These are phyloP conservation scores for Thermochaetoides dissita DNA, from an alignment of 2,329 filamentous ascomycete genomes.

Conservation along the genomic window DNA sequence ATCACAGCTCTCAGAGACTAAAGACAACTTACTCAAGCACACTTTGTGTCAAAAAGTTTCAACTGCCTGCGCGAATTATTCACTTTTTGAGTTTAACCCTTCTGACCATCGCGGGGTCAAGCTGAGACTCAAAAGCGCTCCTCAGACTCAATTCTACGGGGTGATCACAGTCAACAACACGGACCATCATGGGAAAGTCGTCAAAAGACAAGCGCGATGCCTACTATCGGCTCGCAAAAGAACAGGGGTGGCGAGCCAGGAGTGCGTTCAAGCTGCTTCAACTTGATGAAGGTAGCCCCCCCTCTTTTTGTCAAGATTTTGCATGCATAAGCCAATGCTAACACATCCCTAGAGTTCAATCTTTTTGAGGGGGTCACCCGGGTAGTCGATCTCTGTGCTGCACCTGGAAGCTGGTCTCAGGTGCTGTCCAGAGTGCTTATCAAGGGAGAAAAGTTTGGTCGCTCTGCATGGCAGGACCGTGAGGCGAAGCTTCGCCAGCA, in stretches of 20 bases:
- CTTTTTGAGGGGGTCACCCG: constrained; percentile 80
- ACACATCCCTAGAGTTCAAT: constrained; percentile 58
- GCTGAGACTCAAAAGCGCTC: too few species aligned
- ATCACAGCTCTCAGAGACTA: too few species aligned
- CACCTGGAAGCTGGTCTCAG: constrained; percentile 93
- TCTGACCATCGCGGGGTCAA: too few species aligned
- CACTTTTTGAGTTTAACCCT: too few species aligned
- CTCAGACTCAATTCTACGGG: not conserved
- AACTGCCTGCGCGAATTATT: too few species aligned
- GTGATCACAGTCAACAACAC: constrained; percentile 20
- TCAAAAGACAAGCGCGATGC: constrained; percentile 98
- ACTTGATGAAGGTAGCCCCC: constrained; percentile 56
- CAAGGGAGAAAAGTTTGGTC: constrained; percentile 80
- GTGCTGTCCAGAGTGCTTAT: constrained; percentile 88
- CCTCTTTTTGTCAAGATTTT: not conserved
- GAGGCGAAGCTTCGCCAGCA: constrained; percentile 51
- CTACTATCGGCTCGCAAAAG: constrained; percentile 94
- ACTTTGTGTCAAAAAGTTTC: too few species aligned
- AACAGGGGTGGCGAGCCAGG: constrained; percentile 93
- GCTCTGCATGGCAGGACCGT: constrained; percentile 74
- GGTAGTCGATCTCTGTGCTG: constrained; percentile 91
- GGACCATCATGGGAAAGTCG: constrained; percentile 67
- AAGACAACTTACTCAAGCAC: too few species aligned
- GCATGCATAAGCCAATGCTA: not conserved
- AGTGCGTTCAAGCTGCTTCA: constrained; percentile 96